Conservation (phyloP, 192 early-diverging fungal species). For the Polychytrium aggregatum region DNA sequence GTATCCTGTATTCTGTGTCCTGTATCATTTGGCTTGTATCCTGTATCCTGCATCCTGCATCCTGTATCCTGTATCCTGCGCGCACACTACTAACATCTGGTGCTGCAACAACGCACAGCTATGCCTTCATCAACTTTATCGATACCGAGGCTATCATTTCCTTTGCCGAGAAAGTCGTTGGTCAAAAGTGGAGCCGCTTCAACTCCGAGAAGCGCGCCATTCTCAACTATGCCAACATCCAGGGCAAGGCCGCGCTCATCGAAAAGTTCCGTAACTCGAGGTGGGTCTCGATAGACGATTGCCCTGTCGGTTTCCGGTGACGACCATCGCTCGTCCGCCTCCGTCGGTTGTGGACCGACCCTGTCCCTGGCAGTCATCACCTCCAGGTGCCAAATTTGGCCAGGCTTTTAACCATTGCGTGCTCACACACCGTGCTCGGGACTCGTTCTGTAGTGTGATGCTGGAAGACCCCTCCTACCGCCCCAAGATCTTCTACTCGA, state of each 20-base stretch:
- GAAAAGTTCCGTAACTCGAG: conserved; percentile 72
- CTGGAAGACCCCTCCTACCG: conserved; percentile 59
- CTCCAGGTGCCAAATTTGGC: too few species aligned
- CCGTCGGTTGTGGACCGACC: too few species aligned
- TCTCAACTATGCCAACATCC: conserved; percentile 70
- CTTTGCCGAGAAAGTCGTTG: conserved; percentile 54
- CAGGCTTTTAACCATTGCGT: too few species aligned
- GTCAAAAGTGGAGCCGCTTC: conserved; percentile 64
- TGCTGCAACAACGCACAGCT: too few species aligned
- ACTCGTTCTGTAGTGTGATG: conserved; percentile 50
- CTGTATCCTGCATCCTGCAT: too few species aligned
- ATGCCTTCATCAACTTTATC: conserved; percentile 50
- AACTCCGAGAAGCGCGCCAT: conserved; percentile 68
- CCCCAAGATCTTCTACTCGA: conserved; percentile 62
- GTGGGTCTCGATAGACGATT: conserved; percentile 29
- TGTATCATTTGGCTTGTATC: too few species aligned
- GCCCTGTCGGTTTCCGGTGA: too few species aligned
- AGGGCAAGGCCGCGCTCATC: conserved; percentile 58
- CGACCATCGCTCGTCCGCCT: too few species aligned
- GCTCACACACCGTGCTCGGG: background rate
- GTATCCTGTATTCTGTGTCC: too few species aligned
- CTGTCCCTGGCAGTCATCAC: background rate
- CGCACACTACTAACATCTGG: too few species aligned
- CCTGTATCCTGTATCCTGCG: too few species aligned
- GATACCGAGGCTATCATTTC: conserved; percentile 48